Percentiles rank a stretch among this genome's conserved stretches.
Conservation (phyloP, 2,329 filamentous ascomycete species). For the Paracorniculantispora psalliotae region DNA sequence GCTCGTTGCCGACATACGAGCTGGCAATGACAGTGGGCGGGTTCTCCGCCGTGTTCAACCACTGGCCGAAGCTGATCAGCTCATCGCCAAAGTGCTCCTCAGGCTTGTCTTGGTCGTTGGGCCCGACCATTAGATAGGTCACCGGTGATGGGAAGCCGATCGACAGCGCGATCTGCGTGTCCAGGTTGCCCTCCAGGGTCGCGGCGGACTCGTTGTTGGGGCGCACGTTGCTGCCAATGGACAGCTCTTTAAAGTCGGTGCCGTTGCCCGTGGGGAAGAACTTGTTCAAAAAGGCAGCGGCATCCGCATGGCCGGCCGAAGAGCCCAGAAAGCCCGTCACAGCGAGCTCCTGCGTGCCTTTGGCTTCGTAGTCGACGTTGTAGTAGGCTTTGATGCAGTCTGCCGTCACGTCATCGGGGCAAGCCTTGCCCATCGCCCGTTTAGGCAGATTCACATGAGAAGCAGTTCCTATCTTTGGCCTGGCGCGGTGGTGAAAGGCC, state of each 20-base stretch:
- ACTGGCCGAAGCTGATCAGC: slow-evolving; percentile 11
- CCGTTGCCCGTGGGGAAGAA: background rate
- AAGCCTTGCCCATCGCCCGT: background rate
- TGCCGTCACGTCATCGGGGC: slow-evolving; percentile 4
- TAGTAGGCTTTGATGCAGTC: slow-evolving; percentile 15
- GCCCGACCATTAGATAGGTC: background rate
- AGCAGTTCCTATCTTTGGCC: background rate
- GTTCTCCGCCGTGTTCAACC: slow-evolving; percentile 13
- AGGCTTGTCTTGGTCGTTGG: too few relatives aligned
- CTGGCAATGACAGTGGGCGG: slow-evolving; percentile 41
- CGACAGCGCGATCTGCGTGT: slow-evolving; percentile 14
- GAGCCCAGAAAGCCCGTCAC: slow-evolving; percentile 15
- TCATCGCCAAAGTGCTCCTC: slow-evolving; percentile 11
- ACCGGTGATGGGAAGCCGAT: slow-evolving; percentile 11
- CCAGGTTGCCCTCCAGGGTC: slow-evolving; percentile 16
- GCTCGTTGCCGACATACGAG: slow-evolving; percentile 48
- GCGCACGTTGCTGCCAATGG: slow-evolving; percentile 8
- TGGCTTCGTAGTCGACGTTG: slow-evolving; percentile 15
- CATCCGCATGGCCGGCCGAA: slow-evolving; percentile 12
- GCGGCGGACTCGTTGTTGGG: slow-evolving; percentile 8
- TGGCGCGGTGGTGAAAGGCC: slow-evolving; percentile 9
- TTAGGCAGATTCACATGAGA: background rate
- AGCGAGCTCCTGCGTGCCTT: slow-evolving; percentile 11
- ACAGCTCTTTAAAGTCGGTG: slow-evolving; percentile 14
- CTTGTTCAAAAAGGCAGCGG: slow-evolving; percentile 2